phyloP scores from a whole-genome alignment of 768 basidiomycete species.

The Megacollybia marginata region DNA sequence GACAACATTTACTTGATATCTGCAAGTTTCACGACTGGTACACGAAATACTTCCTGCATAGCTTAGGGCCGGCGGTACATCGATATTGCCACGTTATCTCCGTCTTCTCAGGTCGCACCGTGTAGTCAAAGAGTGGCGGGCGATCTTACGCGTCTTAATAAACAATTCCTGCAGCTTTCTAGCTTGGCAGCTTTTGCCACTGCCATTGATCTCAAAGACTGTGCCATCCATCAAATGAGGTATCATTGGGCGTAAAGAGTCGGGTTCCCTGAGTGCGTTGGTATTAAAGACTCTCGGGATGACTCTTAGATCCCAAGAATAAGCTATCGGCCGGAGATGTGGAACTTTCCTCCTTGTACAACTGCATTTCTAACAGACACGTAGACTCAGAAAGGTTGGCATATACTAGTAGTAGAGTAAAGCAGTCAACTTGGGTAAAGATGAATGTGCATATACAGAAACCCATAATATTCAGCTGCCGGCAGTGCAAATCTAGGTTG shows the following conservation, averaged over 20 bases:
- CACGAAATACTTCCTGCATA: not conserved
- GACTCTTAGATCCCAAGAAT: not conserved
- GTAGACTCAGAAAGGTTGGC: no score
- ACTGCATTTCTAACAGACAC: no score
- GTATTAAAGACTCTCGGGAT: constrained; percentile 3
- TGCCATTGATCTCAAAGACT: constrained; percentile 11
- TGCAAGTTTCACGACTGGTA: not conserved
- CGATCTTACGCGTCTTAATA: constrained; percentile 10
- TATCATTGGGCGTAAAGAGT: constrained; percentile 1
- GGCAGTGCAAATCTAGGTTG: no score
- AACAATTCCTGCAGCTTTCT: constrained; percentile 6
- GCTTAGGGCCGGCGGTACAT: constrained; percentile 1
- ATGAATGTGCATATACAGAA: no score
- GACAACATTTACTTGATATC: constrained; percentile 2
- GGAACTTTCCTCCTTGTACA: constrained; percentile 2
- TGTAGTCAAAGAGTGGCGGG: constrained; percentile 8
- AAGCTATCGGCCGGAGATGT: constrained; percentile 12
- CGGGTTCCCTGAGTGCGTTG: constrained; percentile 2
- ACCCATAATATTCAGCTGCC: no score
- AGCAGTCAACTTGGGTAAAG: no score
- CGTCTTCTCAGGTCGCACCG: constrained; percentile 1
- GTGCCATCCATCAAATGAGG: constrained; percentile 3
- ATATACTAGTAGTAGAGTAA: no score
- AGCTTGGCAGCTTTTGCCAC: not conserved
- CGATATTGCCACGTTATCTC: constrained; percentile 1